These are phyloP conservation scores for Viola pubescens DNA, from an alignment of 441 rosid genomes.

Conservation along the genomic window DNA sequence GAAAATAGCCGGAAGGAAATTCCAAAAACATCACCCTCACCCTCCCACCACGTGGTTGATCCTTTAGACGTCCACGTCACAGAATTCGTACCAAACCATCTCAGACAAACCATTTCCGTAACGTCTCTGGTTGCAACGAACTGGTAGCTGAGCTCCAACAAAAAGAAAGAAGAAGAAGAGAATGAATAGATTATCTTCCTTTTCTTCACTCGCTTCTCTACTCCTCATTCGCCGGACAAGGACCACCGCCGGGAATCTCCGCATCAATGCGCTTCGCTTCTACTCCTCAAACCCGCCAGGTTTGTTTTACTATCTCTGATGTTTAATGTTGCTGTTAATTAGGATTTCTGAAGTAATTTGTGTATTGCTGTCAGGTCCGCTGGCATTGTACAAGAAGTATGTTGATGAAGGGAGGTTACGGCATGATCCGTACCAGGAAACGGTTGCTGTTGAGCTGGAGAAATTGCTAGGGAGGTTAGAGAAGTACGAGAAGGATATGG, in stretches of 20 bases:
- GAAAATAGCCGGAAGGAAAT: no score
- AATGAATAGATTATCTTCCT: conserved; percentile 3
- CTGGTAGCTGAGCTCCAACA: neutral
- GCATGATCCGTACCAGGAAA: conserved; percentile 73
- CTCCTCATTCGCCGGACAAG: conserved; percentile 19
- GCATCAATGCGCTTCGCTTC: conserved; percentile 26
- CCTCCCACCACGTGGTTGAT: neutral
- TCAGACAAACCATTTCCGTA: no score
- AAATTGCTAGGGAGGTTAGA: conserved; percentile 63
- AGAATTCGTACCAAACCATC: neutral
- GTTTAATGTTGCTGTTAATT: no score
- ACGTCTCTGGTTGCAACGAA: neutral
- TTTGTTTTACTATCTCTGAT: no score
- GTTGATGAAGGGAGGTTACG: conserved; percentile 67
- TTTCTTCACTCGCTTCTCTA: conserved; percentile 27
- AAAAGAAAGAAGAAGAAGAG: neutral
- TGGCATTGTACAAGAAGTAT: conserved; percentile 43
- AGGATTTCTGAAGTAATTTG: no score
- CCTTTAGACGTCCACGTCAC: conserved; percentile 3
- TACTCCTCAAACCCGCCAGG: conserved; percentile 20
- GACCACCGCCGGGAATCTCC: conserved; percentile 14
- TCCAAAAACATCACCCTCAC: no score
- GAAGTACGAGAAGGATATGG: conserved; percentile 76
- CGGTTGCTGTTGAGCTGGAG: conserved; percentile 54
- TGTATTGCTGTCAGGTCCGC: conserved; percentile 31